These are phyloP conservation scores for Fusarium sterilihyphosum DNA, from an alignment of 2,329 filamentous ascomycete species.

Conservation along the genomic window DNA sequence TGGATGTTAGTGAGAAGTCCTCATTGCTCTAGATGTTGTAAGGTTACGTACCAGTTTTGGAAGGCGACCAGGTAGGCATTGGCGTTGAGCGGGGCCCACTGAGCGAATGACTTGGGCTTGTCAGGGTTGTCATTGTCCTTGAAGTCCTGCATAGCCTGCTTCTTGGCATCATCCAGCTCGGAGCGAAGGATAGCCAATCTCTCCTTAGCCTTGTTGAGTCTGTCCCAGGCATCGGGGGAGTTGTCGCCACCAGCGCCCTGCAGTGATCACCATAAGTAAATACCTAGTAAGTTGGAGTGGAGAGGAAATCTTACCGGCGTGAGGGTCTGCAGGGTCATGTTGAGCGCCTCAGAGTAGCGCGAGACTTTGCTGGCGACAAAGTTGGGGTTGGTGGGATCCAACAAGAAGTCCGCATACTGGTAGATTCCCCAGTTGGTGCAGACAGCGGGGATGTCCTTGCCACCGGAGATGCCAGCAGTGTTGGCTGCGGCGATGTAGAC, in stretches of 20 bases:
- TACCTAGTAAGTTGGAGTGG: fast-evolving
- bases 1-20: background rate
- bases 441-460: background rate
- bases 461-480: background rate
- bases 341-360: background rate
- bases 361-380: background rate
- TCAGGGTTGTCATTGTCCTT: background rate
- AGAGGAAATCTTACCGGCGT: background rate
- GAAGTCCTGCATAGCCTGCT: background rate
- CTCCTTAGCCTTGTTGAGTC: background rate
- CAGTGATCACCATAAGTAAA: fast-evolving
- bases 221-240: background rate
- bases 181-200: background rate
- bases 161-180: background rate
- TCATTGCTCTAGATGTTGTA: fast-evolving
- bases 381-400: background rate
- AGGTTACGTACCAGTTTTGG: background rate
- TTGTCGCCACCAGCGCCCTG: background rate
- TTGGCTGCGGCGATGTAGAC: background rate
- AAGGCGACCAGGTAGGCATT: background rate
- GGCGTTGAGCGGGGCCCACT: background rate
- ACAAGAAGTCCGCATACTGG: background rate
- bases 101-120: background rate
- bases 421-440: background rate
- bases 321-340: background rate